Evolutionary conservation across 2,329 filamentous ascomycete genomes (phyloP).

Genomic region (Alternaria hordeiaustralica): DNA sequence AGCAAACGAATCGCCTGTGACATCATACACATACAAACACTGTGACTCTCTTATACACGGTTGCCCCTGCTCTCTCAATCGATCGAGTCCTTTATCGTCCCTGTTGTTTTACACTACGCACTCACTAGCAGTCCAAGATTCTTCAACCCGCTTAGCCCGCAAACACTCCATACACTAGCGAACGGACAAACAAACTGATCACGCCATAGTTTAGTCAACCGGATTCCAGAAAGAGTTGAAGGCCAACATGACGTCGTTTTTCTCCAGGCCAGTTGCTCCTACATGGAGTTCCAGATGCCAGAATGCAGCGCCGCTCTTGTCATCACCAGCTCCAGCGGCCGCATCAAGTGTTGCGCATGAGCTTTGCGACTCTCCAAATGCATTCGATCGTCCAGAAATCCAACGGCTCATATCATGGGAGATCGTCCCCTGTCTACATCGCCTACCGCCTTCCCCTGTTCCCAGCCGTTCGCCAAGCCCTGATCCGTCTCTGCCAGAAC

Average conservation of each 20-base stretch:
- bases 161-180: neutral
- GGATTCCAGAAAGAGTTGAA: neutral
- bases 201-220: neutral
- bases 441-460: neutral
- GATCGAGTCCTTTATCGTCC: neutral
- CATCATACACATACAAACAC: neutral
- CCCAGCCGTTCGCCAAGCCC: neutral
- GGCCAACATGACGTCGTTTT: neutral
- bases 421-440: neutral
- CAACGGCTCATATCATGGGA: neutral
- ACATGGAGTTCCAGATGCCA: neutral
- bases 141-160: neutral
- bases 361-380: neutral
- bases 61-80: neutral
- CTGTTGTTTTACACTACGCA: neutral
- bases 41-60: neutral
- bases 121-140: neutral
- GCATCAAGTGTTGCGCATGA: neutral
- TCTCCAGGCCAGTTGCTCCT: neutral
- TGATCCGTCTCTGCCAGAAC: neutral
- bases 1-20: neutral
- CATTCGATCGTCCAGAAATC: neutral
- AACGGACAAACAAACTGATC: neutral
- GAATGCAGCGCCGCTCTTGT: neutral
- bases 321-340: neutral